phyloP scores from a whole-genome alignment of 2,329 filamentous ascomycete species.

The Claviceps africana region DNA sequence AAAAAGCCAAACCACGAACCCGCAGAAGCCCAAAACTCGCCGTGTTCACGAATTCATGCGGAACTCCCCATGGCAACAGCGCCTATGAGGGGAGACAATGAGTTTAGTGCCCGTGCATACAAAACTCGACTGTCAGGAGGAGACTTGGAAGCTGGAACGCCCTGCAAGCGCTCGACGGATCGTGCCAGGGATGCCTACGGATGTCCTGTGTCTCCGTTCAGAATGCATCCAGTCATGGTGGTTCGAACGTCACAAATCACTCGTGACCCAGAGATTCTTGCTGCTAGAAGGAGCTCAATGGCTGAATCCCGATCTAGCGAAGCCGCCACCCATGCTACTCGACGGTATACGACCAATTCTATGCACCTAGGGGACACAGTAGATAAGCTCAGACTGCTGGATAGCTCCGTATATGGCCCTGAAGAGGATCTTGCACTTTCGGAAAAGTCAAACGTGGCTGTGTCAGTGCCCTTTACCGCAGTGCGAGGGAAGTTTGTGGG shows the following conservation, averaged over 20 bases:
- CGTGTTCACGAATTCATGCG: background rate
- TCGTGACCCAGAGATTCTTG: background rate
- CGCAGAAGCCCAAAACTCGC: background rate
- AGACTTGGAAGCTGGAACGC: background rate
- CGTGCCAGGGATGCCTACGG: background rate
- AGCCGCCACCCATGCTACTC: background rate
- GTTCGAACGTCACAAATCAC: background rate
- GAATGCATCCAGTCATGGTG: constrained; percentile 6
- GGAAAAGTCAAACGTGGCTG: background rate
- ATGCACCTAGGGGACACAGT: background rate
- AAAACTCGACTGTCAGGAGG: background rate
- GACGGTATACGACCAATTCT: constrained; percentile 5
- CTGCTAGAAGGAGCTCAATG: constrained; percentile 3
- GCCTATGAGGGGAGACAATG: background rate
- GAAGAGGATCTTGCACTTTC: background rate
- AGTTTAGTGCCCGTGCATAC: background rate
- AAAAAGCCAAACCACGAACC: background rate
- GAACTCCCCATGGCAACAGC: background rate
- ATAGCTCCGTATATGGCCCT: background rate
- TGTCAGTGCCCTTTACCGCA: background rate
- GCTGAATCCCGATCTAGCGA: background rate
- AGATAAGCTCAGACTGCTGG: constrained; percentile 2
- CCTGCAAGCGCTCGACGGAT: background rate
- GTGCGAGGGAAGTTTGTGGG: background rate
- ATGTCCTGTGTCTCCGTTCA: constrained; percentile 3